Base-by-base conservation (phyloP, 2,329 filamentous ascomycete species). In the Nemania serpens region DNA sequence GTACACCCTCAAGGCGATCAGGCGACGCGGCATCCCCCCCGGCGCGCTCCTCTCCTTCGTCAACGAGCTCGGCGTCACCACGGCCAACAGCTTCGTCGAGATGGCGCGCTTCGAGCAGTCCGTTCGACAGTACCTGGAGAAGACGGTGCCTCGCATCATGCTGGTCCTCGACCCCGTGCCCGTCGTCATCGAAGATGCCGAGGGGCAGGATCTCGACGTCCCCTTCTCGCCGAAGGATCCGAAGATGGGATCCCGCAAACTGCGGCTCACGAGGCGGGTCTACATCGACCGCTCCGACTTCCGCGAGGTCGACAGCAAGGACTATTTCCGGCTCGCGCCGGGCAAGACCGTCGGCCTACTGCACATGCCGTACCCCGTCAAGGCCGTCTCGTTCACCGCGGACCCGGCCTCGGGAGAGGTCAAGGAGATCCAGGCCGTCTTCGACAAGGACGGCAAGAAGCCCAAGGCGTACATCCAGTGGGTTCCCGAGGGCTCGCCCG, bases 391-490 rank as follows among this genome's bases (percentile, higher is more conserved):
- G 1, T 92, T 90, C 76, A 81, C 81, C 37, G 91, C 88, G 66
- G 89, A 91, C 66, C 77, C 82, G 18, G 74, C 77, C 1, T 84
- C 82, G 2, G 88, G 88, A 43, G 79, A 82, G 52, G 82, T 93
- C 45, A 88, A 80, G 1, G 84, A 87, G 66, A 84, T 94, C 61
- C 81, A 82, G 34, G 90, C 89, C 13, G 81, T 82, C 18, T 88
- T 88, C 56, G 89, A 91, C 63, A 90, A 89, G 61, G 89, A 91
- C 62, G 85, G 82, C 17, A 87, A 88, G 71, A 85, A 87, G 69
- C 86, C 89, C 43, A 94, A 96, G 78, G 88, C 92, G 1, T 91
- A 87, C 72, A 96, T 97, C 73, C 93, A 97, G 73, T 97, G 94
- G 94, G 91, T 97, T 5, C 86, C 88, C 5, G 85, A 87, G 41